A percentile compares a stretch with the other conserved stretches of the same genome.
These are phyloP conservation scores for Penicillium chermesinum DNA, from an alignment of 495 filamentous ascomycete species.

Conservation along the genomic window DNA sequence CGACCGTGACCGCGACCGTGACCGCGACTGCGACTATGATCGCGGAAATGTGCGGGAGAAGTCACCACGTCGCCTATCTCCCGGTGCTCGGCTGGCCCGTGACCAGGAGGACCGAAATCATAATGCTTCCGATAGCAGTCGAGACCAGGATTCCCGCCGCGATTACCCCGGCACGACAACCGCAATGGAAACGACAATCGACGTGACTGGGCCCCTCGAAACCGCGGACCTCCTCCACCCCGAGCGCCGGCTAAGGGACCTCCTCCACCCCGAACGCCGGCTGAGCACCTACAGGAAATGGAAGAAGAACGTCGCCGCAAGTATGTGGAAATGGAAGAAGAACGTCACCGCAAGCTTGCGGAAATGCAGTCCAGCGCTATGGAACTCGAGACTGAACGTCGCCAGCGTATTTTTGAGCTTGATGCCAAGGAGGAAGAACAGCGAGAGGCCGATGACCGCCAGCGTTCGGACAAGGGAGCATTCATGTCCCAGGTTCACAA, in stretches of 20 bases:
- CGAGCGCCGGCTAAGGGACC: conserved; percentile 11
- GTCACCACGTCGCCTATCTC: conserved; percentile 20
- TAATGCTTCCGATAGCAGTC: not conserved
- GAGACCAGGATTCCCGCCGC: not conserved
- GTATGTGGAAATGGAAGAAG: conserved; percentile 71
- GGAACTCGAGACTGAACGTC: conserved; percentile 69
- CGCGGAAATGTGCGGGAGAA: conserved; percentile 16
- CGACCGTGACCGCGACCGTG: conserved; percentile 13
- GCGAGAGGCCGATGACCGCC: conserved; percentile 55
- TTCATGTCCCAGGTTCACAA: conserved; percentile 40
- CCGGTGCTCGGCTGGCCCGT: conserved; percentile 5
- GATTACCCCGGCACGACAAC: not conserved
- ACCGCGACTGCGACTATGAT: too few species aligned
- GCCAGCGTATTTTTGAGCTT: conserved; percentile 63
- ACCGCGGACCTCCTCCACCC: conserved; percentile 12
- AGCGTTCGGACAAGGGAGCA: conserved; percentile 37
- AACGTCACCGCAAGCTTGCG: conserved; percentile 59
- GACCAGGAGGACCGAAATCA: conserved; percentile 9
- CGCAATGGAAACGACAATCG: conserved; percentile 5
- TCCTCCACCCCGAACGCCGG: too few species aligned
- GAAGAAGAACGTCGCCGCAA: conserved; percentile 50
- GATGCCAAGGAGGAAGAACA: conserved; percentile 58
- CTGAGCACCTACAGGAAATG: too few species aligned
- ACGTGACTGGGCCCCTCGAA: conserved; percentile 16
- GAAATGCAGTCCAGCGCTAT: conserved; percentile 86